Evolutionary conservation across 768 basidiomycete genomes (phyloP), one percentile per base, ranked within the genome.

Genomic region (Clitopilus hobsonii): DNA sequence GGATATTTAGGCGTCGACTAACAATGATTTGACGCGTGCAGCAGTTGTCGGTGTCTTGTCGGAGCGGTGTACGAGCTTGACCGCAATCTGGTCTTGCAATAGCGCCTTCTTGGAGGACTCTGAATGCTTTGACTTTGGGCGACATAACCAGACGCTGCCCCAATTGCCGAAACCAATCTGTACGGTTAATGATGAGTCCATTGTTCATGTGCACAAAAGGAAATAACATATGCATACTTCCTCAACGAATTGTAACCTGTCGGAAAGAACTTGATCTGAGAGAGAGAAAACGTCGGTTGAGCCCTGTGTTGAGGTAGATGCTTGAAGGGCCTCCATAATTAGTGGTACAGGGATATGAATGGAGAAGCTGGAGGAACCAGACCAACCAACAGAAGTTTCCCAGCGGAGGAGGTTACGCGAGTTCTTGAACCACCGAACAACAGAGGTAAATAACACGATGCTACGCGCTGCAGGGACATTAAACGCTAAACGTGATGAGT

Each of bases 151-250:
- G 58, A 94, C 91, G 66, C 86, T 88, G 30, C 93, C 93, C 93
- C 93, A 96, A 72, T 94, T 94, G 38, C 93, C 92, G 65, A 82
- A 91, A 27, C 92, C 92, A 73, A 93, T 88, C 89, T 93, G 56
- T n/a, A n/a, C n/a, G 53, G 1, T 32, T 57, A 58, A 66, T 28
- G 52, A 24, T 55, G 26, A 48, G 22, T 22, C 22, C 16, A n/a
- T n/a, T 49, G 49, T 29, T 22, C 48, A 25, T 28, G 41, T 51
- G 60, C 32, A 47, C 30, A 50, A 59, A 49, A 49, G n/a, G 49
- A 50, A 53, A 27, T 27, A 32, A 5, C 14, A 51, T 5, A n/a
- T 6, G 64, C 74, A 18, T 59, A 84, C 88, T 78, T 90, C 89
- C 71, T 88, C 78, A 52, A 90, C 77, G 65, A 92, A 92, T 55